Percentiles rank a stretch among this genome's conserved stretches.
Conservation (phyloP, 192 early-diverging fungal species). For the Obelidium mucronatum region DNA sequence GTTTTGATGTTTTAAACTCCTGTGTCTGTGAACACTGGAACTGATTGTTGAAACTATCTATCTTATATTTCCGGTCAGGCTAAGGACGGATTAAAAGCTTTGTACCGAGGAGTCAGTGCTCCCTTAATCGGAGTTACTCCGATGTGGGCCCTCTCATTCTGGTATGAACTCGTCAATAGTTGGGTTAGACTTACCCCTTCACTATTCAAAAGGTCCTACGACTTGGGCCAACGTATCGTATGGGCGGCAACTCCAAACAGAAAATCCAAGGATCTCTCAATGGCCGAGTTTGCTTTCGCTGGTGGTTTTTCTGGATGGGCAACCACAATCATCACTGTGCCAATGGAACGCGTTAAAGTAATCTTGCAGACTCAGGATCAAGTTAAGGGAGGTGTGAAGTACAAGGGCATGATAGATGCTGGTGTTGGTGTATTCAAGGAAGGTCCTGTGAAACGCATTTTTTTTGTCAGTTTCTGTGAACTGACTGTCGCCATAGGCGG, state of each 20-base stretch:
- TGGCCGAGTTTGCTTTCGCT: conserved; percentile 84
- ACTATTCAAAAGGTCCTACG: conserved; percentile 53
- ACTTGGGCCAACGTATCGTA: conserved; percentile 79
- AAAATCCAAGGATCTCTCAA: conserved; percentile 62
- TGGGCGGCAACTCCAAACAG: conserved; percentile 64
- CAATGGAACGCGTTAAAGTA: conserved; percentile 51
- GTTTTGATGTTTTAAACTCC: background rate
- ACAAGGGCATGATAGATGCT: conserved; percentile 93
- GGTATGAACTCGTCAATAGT: conserved; percentile 56
- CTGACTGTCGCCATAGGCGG: conserved; percentile 57
- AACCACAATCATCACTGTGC: conserved; percentile 84
- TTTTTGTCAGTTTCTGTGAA: background rate
- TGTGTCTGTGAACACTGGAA: conserved; percentile 2
- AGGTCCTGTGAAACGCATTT: conserved; percentile 35
- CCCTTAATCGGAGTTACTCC: conserved; percentile 95
- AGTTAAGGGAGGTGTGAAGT: conserved; percentile 70
- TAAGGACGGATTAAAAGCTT: conserved; percentile 87
- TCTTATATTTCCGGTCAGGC: conserved; percentile 43
- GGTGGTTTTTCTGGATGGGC: conserved; percentile 95
- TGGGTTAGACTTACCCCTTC: background rate
- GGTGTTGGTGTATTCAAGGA: conserved; percentile 82
- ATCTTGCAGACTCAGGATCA: conserved; percentile 85
- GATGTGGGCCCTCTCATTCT: conserved; percentile 95
- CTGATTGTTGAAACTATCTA: conserved; percentile 1
- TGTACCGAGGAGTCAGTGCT: conserved; percentile 96